A percentile compares a stretch with the other conserved stretches of the same genome.
Evolutionary conservation across 768 basidiomycete genomes (phyloP).

Genomic region (Lactarius evosmus): DNA sequence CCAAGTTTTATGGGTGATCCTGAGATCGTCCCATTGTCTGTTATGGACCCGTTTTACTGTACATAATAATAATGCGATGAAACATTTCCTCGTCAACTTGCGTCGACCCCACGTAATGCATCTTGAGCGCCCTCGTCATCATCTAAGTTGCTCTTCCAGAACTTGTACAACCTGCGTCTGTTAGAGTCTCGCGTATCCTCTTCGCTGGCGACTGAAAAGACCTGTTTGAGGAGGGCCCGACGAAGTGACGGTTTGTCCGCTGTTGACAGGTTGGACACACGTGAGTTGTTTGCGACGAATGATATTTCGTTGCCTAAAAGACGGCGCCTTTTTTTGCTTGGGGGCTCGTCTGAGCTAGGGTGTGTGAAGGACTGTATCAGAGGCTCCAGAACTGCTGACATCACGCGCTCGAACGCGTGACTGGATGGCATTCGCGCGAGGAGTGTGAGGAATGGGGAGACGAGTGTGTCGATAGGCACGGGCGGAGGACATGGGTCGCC

Average conservation of each 20-base stretch:
- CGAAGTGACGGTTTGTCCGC: constrained; percentile 42
- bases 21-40: not conserved
- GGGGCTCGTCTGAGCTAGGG: constrained; percentile 36
- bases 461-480: constrained; percentile 51
- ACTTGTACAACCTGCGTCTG: constrained; percentile 75
- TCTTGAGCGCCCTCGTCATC: constrained; percentile 40
- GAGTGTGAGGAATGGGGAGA: constrained; percentile 69
- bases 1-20: constrained; percentile 7
- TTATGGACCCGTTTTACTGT: not conserved
- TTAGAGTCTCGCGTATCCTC: constrained; percentile 74
- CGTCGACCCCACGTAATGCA: constrained; percentile 2
- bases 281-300: constrained; percentile 53
- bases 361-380: constrained; percentile 54
- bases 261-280: constrained; percentile 41
- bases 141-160: constrained; percentile 63
- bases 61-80: not conserved
- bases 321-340: constrained; percentile 47
- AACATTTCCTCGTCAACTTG: constrained; percentile 12
- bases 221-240: constrained; percentile 51
- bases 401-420: constrained; percentile 70
- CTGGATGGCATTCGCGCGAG: constrained; percentile 64
- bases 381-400: constrained; percentile 65
- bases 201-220: constrained; percentile 75
- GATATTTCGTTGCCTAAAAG: constrained; percentile 42
- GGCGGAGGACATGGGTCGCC: constrained; percentile 35